Evolutionary conservation across 257 asterid species (phyloP), one percentile per base, ranked within the genome.

Genomic region (Asclepias syriaca): DNA sequence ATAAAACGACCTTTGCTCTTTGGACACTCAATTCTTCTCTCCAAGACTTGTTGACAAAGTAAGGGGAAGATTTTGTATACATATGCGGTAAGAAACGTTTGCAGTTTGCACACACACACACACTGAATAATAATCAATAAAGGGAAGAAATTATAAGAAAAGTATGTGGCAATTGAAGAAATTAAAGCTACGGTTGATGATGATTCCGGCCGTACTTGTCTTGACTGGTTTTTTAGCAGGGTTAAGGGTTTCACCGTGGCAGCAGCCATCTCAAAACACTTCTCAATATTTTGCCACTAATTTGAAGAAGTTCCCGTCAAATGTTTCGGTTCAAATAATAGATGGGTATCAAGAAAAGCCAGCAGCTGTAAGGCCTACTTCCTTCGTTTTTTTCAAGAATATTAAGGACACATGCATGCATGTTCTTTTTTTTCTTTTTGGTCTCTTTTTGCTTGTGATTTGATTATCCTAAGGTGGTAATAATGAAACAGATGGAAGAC

Each of bases 1-100:
- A 40, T 40, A 40, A 43, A 32, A 32, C 72, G 50, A 77, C 76
- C 86, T 77, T 84, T 86, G 76, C 87, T 69, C 83, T 72, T 64
- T 83, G 68, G 65, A 61, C 85, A 82, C 85, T 82, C 84, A 74
- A 85, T 69, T 53, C 45, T 48, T 61, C 37, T 55, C 59, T 22
- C 61, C 37, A 37, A 18, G 45, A 34, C 57, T 49, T 49, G 29
- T 66, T 45, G 13, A 49, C 51, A 66, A 45, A 22, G 65, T 0
- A 12, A 58, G 65, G 13, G 1, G 3, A 13, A 16, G 22, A 65
- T 13, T 66, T 29, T 40, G 6, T 15, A 50, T 27, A 50, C 1
- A 50, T 50, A 50, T 37, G 22, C 6, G 43, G 24, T 43, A 19
- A 27, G 21, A 24, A 32, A 1, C n/a, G 34, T 29, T 29, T 29